phyloP scores from a whole-genome alignment of 345 rosid genomes.

The Boechera retrofracta region DNA sequence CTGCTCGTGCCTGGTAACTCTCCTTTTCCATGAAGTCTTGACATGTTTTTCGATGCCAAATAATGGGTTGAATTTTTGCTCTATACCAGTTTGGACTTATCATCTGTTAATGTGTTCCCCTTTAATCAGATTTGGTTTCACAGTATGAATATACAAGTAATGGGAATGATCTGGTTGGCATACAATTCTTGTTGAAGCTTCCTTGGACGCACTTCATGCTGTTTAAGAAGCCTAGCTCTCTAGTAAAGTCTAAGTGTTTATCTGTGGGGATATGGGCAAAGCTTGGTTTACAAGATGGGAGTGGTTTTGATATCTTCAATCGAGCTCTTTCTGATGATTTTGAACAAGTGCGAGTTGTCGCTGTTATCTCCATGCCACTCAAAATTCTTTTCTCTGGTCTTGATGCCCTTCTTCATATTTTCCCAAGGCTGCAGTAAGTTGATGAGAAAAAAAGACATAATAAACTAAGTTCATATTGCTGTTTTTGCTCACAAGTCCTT shows the following conservation, averaged over 20 bases:
- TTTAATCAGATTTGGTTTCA: conserved; percentile 50
- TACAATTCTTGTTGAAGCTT: conserved; percentile 65
- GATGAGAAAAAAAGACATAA: conserved; percentile 14
- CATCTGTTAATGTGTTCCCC: conserved; percentile 27
- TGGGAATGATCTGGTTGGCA: conserved; percentile 47
- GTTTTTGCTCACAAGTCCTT: conserved; percentile 20
- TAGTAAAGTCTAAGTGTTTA: conserved; percentile 61
- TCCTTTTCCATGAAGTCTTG: conserved; percentile 30
- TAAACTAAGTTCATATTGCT: conserved; percentile 20
- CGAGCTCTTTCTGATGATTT: conserved; percentile 70
- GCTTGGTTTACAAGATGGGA: conserved; percentile 61
- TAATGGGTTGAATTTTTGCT: neutral
- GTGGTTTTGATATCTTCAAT: conserved; percentile 65
- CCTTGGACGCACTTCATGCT: conserved; percentile 72
- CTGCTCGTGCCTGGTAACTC: conserved; percentile 71
- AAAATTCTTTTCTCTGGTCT: conserved; percentile 65
- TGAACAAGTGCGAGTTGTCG: conserved; percentile 81
- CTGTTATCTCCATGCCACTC: conserved; percentile 72
- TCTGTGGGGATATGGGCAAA: conserved; percentile 73
- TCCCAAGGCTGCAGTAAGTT: conserved; percentile 81
- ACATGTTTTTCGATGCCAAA: conserved; percentile 15
- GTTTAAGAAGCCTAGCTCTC: conserved; percentile 52
- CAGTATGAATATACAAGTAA: conserved; percentile 47
- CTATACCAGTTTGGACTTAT: conserved; percentile 25
- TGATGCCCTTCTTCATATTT: conserved; percentile 54